phyloP scores from a whole-genome alignment of 1,284 basidiomycete species.

The Meripilus lineatus region DNA sequence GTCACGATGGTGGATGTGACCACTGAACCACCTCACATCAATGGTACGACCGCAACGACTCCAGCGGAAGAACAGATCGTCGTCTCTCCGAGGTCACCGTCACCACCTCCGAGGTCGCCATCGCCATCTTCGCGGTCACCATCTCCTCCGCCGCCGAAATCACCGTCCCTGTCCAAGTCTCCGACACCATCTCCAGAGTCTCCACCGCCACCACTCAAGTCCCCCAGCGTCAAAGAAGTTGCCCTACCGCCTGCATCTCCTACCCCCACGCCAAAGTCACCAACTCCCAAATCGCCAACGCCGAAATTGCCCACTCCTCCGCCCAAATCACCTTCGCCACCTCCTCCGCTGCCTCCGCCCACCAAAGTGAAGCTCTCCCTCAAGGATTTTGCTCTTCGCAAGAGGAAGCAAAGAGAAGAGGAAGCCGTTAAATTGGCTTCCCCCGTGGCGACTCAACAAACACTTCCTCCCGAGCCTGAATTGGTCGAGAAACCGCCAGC shows the following conservation, averaged over 20 bases:
- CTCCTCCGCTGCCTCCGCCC: conserved; percentile 16
- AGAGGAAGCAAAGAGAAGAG: conserved; percentile 33
- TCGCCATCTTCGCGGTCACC: conserved; percentile 12
- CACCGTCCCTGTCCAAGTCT: conserved; percentile 1
- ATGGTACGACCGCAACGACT: too few relatives aligned
- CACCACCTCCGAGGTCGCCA: conserved; percentile 5
- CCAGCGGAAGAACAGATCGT: background rate
- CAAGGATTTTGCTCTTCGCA: conserved; percentile 32
- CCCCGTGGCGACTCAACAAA: conserved; percentile 6
- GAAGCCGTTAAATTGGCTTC: conserved; percentile 14
- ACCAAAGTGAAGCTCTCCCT: conserved; percentile 33
- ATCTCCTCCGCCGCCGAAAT: conserved; percentile 6
- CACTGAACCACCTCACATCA: too few relatives aligned
- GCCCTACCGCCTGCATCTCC: too few relatives aligned
- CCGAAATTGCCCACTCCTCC: too few relatives aligned
- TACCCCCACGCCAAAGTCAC: too few relatives aligned
- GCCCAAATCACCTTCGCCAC: conserved; percentile 10
- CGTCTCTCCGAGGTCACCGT: background rate
- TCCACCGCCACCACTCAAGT: too few relatives aligned
- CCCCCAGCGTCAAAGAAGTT: too few relatives aligned
- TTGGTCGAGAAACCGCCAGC: too few relatives aligned
- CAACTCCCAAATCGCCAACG: conserved; percentile 4
- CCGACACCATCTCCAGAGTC: conserved; percentile 4
- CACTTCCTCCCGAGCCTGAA: background rate
- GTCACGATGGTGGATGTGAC: too few relatives aligned